Percentiles rank a stretch among this genome's conserved stretches.
Evolutionary conservation across 495 filamentous ascomycete species (phyloP).

Genomic region (Thozetella sp.): DNA sequence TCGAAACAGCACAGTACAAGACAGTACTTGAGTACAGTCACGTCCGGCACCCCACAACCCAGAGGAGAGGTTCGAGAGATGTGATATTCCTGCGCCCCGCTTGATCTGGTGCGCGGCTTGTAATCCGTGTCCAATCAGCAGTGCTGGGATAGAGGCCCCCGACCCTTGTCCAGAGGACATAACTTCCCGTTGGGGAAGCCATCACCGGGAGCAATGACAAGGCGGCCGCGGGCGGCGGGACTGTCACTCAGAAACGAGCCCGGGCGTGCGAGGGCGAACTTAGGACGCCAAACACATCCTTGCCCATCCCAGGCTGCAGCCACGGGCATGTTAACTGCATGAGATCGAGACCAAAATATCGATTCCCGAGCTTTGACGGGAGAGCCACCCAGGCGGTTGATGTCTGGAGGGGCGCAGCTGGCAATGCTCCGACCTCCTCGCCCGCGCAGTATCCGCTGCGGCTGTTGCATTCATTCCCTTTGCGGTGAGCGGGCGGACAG

Average conservation of each 20-base stretch:
- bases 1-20: not conserved
- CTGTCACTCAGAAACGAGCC: no score
- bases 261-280: not conserved
- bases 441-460: no score
- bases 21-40: not conserved
- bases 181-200: not conserved
- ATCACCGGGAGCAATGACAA: not conserved
- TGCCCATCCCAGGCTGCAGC: not conserved
- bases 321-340: not conserved
- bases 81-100: conserved; percentile 1
- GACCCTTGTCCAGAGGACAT: not conserved
- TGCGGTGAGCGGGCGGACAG: not conserved
- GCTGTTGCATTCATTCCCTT: no score
- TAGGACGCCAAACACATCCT: not conserved
- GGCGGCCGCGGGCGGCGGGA: not conserved
- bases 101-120: conserved; percentile 1
- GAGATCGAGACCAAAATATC: not conserved
- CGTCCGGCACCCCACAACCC: conserved; percentile 1
- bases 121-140: conserved; percentile 1
- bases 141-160: not conserved
- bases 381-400: no score
- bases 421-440: no score
- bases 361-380: not conserved
- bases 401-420: no score
- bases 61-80: conserved; percentile 3